Conservation (phyloP, 1,284 basidiomycete genomes). For the Ustilago lituana region DNA sequence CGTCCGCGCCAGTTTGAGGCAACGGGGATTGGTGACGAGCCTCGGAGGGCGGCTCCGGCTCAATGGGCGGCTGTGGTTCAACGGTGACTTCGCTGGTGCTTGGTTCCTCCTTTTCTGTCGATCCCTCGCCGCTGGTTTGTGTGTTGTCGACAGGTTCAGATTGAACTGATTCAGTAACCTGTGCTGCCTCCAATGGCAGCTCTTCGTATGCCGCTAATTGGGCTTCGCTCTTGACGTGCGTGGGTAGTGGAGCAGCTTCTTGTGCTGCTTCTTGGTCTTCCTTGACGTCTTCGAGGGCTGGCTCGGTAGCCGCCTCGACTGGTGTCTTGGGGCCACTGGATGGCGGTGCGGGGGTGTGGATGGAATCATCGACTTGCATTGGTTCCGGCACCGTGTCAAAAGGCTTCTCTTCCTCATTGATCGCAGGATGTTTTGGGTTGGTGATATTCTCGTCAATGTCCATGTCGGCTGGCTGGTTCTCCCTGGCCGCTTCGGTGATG, state of each 20-base stretch:
- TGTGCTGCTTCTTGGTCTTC: background rate
- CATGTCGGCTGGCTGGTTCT: constrained; percentile 18
- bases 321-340: constrained; percentile 13
- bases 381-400: constrained; percentile 7
- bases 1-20: background rate
- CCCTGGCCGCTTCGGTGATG: background rate
- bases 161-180: background rate
- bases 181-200: background rate
- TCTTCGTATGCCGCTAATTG: constrained; percentile 4
- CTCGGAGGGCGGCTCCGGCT: background rate
- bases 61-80: background rate
- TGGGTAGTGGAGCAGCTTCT: background rate
- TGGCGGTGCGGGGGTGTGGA: constrained; percentile 31
- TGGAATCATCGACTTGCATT: constrained; percentile 31
- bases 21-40: constrained; percentile 6
- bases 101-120: background rate
- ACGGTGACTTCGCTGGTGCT: background rate
- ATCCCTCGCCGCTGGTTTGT: background rate
- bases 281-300: background rate
- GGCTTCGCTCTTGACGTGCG: constrained; percentile 19
- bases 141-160: background rate
- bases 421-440: background rate
- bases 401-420: background rate
- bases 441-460: constrained; percentile 26
- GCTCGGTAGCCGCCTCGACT: background rate